Evolutionary conservation across 768 basidiomycete species (phyloP), one percentile per base, ranked within the genome.

Genomic region (Boletus rufocinnamomeus): DNA sequence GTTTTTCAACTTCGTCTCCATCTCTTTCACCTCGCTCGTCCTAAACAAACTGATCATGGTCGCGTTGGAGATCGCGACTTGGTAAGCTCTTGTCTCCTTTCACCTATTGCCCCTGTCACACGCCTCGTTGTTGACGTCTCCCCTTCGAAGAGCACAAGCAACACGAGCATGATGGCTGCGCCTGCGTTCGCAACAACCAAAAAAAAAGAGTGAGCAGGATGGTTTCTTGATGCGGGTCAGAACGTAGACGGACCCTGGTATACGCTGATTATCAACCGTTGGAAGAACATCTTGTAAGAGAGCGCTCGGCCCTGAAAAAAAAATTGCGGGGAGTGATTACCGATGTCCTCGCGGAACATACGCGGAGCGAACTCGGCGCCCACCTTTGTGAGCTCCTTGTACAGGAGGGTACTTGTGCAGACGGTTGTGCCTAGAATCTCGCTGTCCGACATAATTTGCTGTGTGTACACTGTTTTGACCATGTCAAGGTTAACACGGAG

Each of bases 11-110:
- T 97, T 99, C 59, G 97, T 99, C 32, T 89, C 96, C 21, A 99
- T 98, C 64, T 98, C 97, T 1, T 99, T 97, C 72, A 97, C 95
- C 1, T 93, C 97, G 1, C 80, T 98, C 56, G 85, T 99, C 62
- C 78, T 98, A 30, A 99, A 99, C 70, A 97, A 98, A 71, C 84
- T 99, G 51, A 94, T 98, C 75, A 99, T 98, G 97, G 97, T 98
- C 47, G 95, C 95, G 2, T 74, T 98, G 64, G 95, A 98, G 75
- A 95, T 98, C 58, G 98, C 95, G 4, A 98, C 93, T 61, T 99
- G 96, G 96, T 93, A 66, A 55, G 59, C 40, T 10, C 25, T 17
- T 9, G 6, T 28, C 34, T 44, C 35, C 37, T 21, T 41, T 16
- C 2, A 5, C 19, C 6, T 10, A 2, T 32, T 0, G 2, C 32